A percentile compares a stretch with the other conserved stretches of the same genome.
Evolutionary conservation across 1,284 basidiomycete genomes (phyloP).

Genomic region (Tetrapyrgos nigripes): DNA sequence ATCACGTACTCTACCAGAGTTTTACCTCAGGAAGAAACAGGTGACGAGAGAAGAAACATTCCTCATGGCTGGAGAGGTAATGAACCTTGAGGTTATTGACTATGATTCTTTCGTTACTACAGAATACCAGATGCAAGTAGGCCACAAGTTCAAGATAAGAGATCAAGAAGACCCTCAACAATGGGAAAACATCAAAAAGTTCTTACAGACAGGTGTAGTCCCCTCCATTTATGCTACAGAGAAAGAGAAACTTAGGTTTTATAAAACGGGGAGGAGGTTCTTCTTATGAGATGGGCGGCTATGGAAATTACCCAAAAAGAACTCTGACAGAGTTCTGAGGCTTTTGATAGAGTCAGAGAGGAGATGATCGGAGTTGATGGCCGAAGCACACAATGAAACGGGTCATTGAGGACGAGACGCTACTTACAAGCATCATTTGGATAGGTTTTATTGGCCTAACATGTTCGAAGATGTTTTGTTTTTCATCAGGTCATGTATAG

Average conservation of each 20-base stretch:
- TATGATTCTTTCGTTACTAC: not conserved
- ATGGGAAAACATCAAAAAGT: slow-evolving; percentile 18
- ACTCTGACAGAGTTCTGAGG: slow-evolving; percentile 9
- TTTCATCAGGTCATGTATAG: slow-evolving; percentile 36
- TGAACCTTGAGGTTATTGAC: slow-evolving; percentile 21
- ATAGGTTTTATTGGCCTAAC: slow-evolving; percentile 37
- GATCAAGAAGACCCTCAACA: slow-evolving; percentile 10
- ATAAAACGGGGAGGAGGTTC: slow-evolving; percentile 11
- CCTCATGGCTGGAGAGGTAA: slow-evolving; percentile 21
- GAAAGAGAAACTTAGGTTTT: slow-evolving; percentile 12
- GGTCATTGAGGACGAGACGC: slow-evolving; percentile 35
- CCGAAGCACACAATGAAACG: slow-evolving; percentile 24
- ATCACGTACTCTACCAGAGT: slow-evolving; percentile 38
- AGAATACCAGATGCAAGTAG: not conserved
- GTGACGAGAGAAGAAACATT: not conserved
- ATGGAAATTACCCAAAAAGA: slow-evolving; percentile 15
- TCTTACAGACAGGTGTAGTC: slow-evolving; percentile 7
- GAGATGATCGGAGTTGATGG: slow-evolving; percentile 19
- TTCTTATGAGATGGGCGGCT: slow-evolving; percentile 17
- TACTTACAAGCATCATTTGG: slow-evolving; percentile 27
- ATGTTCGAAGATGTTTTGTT: slow-evolving; percentile 33
- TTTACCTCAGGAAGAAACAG: slow-evolving; percentile 21
- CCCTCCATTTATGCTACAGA: slow-evolving; percentile 6
- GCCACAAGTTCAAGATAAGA: not conserved
- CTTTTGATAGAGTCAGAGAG: slow-evolving; percentile 19